These are phyloP conservation scores for Erythrophleum ivorense DNA, from an alignment of 331 rosid species.

Conservation along the genomic window DNA sequence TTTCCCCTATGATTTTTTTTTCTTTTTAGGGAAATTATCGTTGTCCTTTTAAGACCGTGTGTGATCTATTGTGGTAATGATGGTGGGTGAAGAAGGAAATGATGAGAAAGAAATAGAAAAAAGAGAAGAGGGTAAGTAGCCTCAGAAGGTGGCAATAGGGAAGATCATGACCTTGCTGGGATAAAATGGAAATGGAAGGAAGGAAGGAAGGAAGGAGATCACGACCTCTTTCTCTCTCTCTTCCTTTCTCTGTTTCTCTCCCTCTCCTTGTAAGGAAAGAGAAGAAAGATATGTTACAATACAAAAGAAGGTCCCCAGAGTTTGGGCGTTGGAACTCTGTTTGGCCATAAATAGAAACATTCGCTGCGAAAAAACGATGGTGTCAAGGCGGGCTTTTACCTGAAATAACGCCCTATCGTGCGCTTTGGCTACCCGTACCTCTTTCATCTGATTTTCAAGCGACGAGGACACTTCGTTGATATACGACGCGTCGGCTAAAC, in stretches of 20 bases:
- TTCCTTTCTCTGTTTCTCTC: slow-evolving; percentile 1
- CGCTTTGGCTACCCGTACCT: background rate
- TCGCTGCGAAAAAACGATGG: background rate
- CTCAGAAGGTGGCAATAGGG: background rate
- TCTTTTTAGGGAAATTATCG: background rate
- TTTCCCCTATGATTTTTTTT: background rate
- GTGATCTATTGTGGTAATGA: slow-evolving; percentile 11
- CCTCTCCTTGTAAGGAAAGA: slow-evolving; percentile 22
- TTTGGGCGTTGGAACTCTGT: slow-evolving; percentile 31
- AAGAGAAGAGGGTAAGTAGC: background rate
- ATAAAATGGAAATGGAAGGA: slow-evolving; percentile 8
- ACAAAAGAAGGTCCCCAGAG: background rate
- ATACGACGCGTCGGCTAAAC: background rate
- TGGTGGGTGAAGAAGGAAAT: background rate
- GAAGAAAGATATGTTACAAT: slow-evolving; percentile 4
- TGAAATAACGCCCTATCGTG: slow-evolving; percentile 37
- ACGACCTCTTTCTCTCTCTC: background rate
- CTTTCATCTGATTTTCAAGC: background rate
- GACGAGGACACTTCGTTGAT: too few relatives aligned
- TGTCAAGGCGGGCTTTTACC: slow-evolving; percentile 12
- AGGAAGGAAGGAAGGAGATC: slow-evolving; percentile 25
- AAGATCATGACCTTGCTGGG: slow-evolving; percentile 9
- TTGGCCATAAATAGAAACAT: slow-evolving; percentile 22
- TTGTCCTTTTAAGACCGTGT: slow-evolving; percentile 15
- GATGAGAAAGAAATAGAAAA: background rate